phyloP scores from a whole-genome alignment of 2,329 filamentous ascomycete genomes.

The Phoma sp. region DNA sequence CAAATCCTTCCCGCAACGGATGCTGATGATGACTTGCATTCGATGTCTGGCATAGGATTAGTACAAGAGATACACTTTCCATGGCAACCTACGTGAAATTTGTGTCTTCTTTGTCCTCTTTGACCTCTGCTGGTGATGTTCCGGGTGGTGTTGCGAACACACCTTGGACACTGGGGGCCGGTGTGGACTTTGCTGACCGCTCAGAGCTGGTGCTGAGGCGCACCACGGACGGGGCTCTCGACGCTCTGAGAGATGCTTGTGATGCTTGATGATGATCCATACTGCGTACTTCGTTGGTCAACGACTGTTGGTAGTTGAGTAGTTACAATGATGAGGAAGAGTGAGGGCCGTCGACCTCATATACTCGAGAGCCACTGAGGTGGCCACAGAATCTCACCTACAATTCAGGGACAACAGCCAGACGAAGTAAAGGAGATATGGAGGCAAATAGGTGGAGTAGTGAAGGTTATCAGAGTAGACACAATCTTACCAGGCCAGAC shows the following conservation, averaged over 20 bases:
- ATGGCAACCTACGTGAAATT: not conserved
- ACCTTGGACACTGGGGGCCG: not conserved
- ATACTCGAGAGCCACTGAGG: too few relatives aligned
- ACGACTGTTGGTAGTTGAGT: not conserved
- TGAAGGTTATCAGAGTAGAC: too few relatives aligned
- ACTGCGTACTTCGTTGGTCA: not conserved
- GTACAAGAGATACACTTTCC: too few relatives aligned
- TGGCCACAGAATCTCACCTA: too few relatives aligned
- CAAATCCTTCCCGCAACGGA: conserved; percentile 22
- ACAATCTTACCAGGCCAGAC: too few relatives aligned
- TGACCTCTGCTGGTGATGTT: not conserved
- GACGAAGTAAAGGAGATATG: too few relatives aligned
- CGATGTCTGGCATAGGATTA: conserved; percentile 3
- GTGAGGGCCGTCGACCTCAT: too few relatives aligned
- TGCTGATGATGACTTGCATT: conserved; percentile 18
- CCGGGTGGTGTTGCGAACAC: not conserved
- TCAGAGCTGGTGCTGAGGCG: not conserved
- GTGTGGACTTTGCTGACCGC: not conserved
- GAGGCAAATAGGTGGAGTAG: too few relatives aligned
- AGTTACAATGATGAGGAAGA: too few relatives aligned
- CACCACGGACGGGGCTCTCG: not conserved
- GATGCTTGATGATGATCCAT: not conserved
- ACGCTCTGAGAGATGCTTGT: not conserved
- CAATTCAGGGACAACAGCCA: too few relatives aligned
- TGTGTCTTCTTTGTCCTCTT: not conserved